Conservation (phyloP, 1,139 yeast species). For the Debaryomyces subglobosus region DNA sequence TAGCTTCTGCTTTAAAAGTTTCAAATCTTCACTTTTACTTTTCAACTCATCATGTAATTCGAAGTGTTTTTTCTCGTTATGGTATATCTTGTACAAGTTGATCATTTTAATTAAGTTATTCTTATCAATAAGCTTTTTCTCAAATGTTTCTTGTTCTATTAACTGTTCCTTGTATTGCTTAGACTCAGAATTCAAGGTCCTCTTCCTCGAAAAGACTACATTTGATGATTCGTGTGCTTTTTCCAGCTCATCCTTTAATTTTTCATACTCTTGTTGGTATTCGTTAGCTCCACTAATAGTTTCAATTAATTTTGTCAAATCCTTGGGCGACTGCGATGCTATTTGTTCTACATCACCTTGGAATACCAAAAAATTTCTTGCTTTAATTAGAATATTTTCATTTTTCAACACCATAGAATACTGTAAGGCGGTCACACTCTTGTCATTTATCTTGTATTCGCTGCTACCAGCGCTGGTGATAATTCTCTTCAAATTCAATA, state of each 20-base stretch:
- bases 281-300: slow-evolving; percentile 82
- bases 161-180: slow-evolving; percentile 80
- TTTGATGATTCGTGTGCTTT: slow-evolving; percentile 67
- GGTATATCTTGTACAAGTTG: slow-evolving; percentile 69
- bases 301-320: slow-evolving; percentile 75
- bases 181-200: slow-evolving; percentile 75
- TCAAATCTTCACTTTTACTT: slow-evolving; percentile 31
- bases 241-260: slow-evolving; percentile 65
- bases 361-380: slow-evolving; percentile 88
- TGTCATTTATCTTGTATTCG: slow-evolving; percentile 69
- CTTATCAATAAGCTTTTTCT: slow-evolving; percentile 54
- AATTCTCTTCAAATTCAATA: slow-evolving; percentile 54
- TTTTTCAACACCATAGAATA: slow-evolving; percentile 68
- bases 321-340: slow-evolving; percentile 84
- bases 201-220: slow-evolving; percentile 68
- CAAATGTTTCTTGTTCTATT: slow-evolving; percentile 71
- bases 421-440: slow-evolving; percentile 61
- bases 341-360: slow-evolving; percentile 97
- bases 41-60: slow-evolving; percentile 27
- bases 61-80: slow-evolving; percentile 55
- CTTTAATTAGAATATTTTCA: slow-evolving; percentile 87
- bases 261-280: slow-evolving; percentile 67
- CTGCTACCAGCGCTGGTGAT: slow-evolving; percentile 63
- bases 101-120: slow-evolving; percentile 49
- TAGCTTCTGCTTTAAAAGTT: slow-evolving; percentile 28